Conservation (phyloP, 1,284 basidiomycete genomes). For the Trichosporon faecale region DNA sequence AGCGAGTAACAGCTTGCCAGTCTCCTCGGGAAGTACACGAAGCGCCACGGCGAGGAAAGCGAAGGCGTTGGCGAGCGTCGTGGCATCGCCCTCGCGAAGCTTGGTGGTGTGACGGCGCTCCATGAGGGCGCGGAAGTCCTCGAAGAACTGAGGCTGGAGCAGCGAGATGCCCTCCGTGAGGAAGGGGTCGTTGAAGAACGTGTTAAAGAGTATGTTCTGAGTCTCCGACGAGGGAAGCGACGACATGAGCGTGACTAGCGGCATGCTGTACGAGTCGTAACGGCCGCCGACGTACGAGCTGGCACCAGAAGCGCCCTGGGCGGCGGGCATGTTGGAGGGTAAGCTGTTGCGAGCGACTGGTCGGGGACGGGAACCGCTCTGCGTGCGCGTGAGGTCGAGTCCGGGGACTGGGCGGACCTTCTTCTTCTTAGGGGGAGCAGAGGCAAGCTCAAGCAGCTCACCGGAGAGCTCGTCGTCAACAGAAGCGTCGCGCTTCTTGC, state of each 20-base stretch:
- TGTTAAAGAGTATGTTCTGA: constrained; percentile 42
- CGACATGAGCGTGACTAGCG: constrained; percentile 34
- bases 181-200: constrained; percentile 46
- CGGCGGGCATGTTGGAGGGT: background rate
- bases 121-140: constrained; percentile 37
- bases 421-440: constrained; percentile 43
- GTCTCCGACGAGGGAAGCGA: constrained; percentile 40
- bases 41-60: constrained; percentile 39
- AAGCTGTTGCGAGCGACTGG: constrained; percentile 17
- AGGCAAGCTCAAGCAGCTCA: constrained; percentile 41
- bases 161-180: constrained; percentile 47
- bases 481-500: constrained; percentile 32
- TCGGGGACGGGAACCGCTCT: constrained; percentile 14
- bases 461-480: constrained; percentile 36
- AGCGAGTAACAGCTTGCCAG: constrained; percentile 41
- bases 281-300: constrained; percentile 12
- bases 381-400: constrained; percentile 9
- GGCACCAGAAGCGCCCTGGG: background rate
- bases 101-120: constrained; percentile 29
- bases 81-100: constrained; percentile 42
- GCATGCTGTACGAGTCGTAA: constrained; percentile 37
- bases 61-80: constrained; percentile 44
- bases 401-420: constrained; percentile 22
- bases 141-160: constrained; percentile 41
- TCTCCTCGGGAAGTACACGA: constrained; percentile 45